These are phyloP conservation scores for Puccinia triticina DNA, from an alignment of 1,284 basidiomycete species.

Conservation along the genomic window DNA sequence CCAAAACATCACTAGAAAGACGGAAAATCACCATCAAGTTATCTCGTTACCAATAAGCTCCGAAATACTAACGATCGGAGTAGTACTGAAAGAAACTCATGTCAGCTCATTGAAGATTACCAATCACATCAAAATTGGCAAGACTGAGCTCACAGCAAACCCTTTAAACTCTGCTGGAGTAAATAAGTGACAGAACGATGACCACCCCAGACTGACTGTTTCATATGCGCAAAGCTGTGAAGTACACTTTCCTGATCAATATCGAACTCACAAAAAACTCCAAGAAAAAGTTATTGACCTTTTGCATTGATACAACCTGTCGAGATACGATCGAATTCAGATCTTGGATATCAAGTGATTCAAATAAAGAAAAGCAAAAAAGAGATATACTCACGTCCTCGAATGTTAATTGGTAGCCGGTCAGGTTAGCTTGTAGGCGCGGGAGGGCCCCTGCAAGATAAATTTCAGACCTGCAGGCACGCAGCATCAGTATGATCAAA, in stretches of 20 bases:
- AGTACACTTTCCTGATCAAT: not conserved
- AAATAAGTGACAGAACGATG: constrained; percentile 66
- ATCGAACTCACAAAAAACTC: not conserved
- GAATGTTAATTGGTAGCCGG: constrained; percentile 71
- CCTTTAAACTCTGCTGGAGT: constrained; percentile 71
- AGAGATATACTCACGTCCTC: constrained; percentile 67
- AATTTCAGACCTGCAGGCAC: constrained; percentile 54
- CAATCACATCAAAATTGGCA: not conserved
- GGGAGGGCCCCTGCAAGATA: constrained; percentile 72
- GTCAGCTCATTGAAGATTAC: not conserved
- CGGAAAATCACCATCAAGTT: not conserved
- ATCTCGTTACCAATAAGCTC: not conserved
- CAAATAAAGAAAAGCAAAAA: constrained; percentile 53
- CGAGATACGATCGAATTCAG: constrained; percentile 57
- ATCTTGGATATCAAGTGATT: constrained; percentile 59
- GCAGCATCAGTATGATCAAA: not conserved
- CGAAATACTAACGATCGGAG: constrained; percentile 55
- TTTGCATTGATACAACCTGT: constrained; percentile 56
- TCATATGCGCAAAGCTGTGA: constrained; percentile 56
- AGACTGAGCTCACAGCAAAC: constrained; percentile 66
- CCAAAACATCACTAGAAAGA: constrained; percentile 48
- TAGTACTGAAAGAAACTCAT: constrained; percentile 56
- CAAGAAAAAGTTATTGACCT: constrained; percentile 61
- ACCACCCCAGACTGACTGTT: constrained; percentile 63
- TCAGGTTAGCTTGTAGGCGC: constrained; percentile 68